phyloP scores from a whole-genome alignment of 345 rosid genomes.

The Raphanus sativus region DNA sequence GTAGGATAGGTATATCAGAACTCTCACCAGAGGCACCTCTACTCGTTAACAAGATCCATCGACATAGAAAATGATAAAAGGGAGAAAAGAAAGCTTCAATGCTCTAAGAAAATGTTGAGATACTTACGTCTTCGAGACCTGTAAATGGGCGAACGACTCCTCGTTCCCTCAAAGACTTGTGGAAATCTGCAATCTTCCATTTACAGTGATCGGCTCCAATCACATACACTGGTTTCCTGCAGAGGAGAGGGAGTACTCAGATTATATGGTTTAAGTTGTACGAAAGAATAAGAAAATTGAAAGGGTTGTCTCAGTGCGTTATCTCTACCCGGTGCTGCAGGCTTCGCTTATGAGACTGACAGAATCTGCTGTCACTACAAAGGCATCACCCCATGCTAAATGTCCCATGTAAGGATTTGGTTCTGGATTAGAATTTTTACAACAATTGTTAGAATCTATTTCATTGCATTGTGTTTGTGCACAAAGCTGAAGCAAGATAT shows the following conservation, averaged over 20 bases:
- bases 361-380: slow-evolving; percentile 93
- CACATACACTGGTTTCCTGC: slow-evolving; percentile 90
- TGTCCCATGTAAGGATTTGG: slow-evolving; percentile 92
- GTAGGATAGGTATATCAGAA: background rate
- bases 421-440: slow-evolving; percentile 47
- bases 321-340: slow-evolving; percentile 91
- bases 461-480: slow-evolving; percentile 9
- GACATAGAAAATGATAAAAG: background rate
- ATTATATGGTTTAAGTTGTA: background rate
- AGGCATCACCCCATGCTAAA: slow-evolving; percentile 99
- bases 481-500: background rate
- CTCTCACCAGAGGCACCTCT: background rate
- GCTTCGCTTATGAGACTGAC: slow-evolving; percentile 92
- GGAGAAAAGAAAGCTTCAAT: background rate
- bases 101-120: background rate
- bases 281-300: background rate
- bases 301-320: slow-evolving; percentile 28
- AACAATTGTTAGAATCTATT: slow-evolving; percentile 24
- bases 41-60: background rate
- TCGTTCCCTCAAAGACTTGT: slow-evolving; percentile 75
- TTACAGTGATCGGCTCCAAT: slow-evolving; percentile 82
- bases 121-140: slow-evolving; percentile 93
- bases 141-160: slow-evolving; percentile 82
- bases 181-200: slow-evolving; percentile 88
- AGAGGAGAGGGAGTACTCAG: slow-evolving; percentile 5